These are phyloP conservation scores for Stromatinia cepivora DNA, from an alignment of 2,329 filamentous ascomycete genomes.

Conservation along the genomic window DNA sequence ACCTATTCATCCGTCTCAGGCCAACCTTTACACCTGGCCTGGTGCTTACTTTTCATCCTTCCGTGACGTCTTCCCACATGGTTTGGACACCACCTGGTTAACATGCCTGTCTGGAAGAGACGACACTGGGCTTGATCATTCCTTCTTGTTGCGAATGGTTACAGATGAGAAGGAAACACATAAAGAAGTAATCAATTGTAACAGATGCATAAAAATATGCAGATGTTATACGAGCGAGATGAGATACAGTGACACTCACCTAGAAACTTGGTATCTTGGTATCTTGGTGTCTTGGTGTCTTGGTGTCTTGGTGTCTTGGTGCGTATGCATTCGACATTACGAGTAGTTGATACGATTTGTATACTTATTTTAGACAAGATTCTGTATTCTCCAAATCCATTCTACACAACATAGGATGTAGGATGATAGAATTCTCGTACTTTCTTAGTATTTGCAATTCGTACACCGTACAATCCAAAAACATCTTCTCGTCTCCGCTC, in stretches of 20 bases:
- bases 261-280: constrained; percentile 8
- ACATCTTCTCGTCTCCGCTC: not conserved
- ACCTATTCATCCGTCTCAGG: not conserved
- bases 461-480: not conserved
- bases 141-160: not conserved
- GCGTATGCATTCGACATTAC: not conserved
- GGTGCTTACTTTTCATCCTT: not conserved
- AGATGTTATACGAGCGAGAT: not conserved
- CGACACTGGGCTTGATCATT: not conserved
- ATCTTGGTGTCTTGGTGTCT: not conserved
- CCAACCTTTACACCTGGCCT: not conserved
- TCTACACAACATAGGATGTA: not conserved
- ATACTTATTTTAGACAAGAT: not conserved
- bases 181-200: not conserved
- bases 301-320: too few species aligned
- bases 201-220: not conserved
- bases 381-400: not conserved
- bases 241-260: not conserved
- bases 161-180: not conserved
- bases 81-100: not conserved
- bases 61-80: constrained; percentile 12
- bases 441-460: not conserved
- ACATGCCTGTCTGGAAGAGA: not conserved
- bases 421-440: not conserved
- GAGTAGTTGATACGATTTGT: not conserved